Evolutionary conservation across 805 yeast genomes (phyloP).

Genomic region (Candida nonsorbophila): DNA sequence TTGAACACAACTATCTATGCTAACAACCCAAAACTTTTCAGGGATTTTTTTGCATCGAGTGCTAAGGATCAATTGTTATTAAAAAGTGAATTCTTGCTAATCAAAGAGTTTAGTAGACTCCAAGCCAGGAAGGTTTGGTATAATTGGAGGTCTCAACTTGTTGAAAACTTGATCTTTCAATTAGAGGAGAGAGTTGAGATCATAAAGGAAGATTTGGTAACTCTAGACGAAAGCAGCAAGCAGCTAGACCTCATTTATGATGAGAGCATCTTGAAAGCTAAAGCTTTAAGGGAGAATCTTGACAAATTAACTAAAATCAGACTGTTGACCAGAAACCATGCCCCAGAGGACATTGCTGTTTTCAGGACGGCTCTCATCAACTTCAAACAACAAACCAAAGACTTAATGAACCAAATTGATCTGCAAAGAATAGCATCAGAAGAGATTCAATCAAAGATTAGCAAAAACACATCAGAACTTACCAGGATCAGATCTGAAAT

Average conservation of each 20-base stretch:
- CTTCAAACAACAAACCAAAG: slow-evolving; percentile 8
- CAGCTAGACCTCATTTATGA: slow-evolving; percentile 4
- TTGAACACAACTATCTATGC: slow-evolving; percentile 41
- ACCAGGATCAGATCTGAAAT: slow-evolving; percentile 4
- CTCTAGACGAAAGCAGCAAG: slow-evolving; percentile 3
- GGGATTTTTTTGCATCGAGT: slow-evolving; percentile 40
- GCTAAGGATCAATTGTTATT: slow-evolving; percentile 33
- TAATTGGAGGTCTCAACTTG: slow-evolving; percentile 53
- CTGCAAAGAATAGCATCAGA: slow-evolving; percentile 7
- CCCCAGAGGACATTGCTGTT: slow-evolving; percentile 6
- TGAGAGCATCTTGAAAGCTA: slow-evolving; percentile 6
- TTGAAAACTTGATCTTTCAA: slow-evolving; percentile 38
- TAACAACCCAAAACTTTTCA: slow-evolving; percentile 46
- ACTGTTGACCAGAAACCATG: slow-evolving; percentile 4
- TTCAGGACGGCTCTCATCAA: slow-evolving; percentile 7
- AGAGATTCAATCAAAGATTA: slow-evolving; percentile 2
- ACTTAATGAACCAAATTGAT: too few relatives aligned
- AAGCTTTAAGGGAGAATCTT: slow-evolving; percentile 12
- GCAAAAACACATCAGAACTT: slow-evolving; percentile 2
- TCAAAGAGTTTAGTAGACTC: slow-evolving; percentile 47
- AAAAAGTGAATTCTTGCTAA: slow-evolving; percentile 43
- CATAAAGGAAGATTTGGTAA: slow-evolving; percentile 4
- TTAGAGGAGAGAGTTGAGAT: slow-evolving; percentile 10
- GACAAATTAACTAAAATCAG: slow-evolving; percentile 11
- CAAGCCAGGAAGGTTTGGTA: slow-evolving; percentile 57